phyloP scores from a whole-genome alignment of 768 basidiomycete genomes.

The Leccinum fibrillosum region DNA sequence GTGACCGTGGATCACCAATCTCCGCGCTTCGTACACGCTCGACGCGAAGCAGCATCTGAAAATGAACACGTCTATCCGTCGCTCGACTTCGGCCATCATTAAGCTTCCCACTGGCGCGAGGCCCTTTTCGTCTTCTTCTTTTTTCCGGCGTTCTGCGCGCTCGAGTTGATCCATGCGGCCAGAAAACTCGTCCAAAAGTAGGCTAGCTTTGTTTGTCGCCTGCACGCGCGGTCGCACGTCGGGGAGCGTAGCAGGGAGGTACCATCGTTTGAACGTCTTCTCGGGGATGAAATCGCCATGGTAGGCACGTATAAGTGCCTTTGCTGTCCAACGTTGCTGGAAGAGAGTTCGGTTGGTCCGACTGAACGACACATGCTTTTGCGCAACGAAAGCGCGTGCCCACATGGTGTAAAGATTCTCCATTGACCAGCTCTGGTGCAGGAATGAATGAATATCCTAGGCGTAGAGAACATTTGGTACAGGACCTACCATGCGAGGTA shows the following conservation, averaged over 20 bases:
- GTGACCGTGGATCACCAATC: conserved; percentile 81
- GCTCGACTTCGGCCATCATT: conserved; percentile 95
- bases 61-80: conserved; percentile 87
- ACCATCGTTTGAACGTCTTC: conserved; percentile 93
- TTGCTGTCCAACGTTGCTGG: conserved; percentile 89
- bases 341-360: conserved; percentile 63
- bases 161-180: conserved; percentile 43
- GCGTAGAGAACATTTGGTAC: neutral
- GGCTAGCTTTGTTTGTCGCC: conserved; percentile 35
- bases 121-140: conserved; percentile 55
- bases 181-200: conserved; percentile 55
- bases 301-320: conserved; percentile 85
- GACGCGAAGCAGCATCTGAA: conserved; percentile 87
- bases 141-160: conserved; percentile 43
- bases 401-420: conserved; percentile 90
- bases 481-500: conserved; percentile 73
- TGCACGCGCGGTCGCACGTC: conserved; percentile 68
- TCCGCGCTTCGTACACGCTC: conserved; percentile 86
- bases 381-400: conserved; percentile 60
- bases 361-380: conserved; percentile 51
- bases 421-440: conserved; percentile 79
- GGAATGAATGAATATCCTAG: neutral
- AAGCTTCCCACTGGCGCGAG: conserved; percentile 91
- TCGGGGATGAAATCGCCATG: conserved; percentile 94
- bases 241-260: conserved; percentile 81